These are phyloP conservation scores for Albugo candida DNA, from an alignment of 352 stramenopile species.

Conservation along the genomic window DNA sequence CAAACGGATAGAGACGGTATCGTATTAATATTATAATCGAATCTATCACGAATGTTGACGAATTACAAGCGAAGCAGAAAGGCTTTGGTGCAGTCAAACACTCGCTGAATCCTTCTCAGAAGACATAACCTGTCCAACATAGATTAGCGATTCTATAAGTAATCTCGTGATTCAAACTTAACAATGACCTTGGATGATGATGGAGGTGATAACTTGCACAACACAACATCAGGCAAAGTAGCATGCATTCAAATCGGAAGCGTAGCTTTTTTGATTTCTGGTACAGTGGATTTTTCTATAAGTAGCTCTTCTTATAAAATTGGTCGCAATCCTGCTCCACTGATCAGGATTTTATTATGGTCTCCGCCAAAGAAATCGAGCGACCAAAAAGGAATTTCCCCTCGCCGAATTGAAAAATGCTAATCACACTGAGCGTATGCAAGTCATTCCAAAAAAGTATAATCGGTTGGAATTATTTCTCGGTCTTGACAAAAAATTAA, in stretches of 20 bases:
- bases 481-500: conserved; percentile 17
- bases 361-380: conserved; percentile 15
- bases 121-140: conserved; percentile 10
- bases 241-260: too few species aligned
- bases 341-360: conserved; percentile 41
- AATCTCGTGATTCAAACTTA: background rate
- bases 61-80: background rate
- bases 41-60: too few species aligned
- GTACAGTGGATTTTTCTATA: background rate
- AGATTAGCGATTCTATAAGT: background rate
- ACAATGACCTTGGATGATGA: background rate
- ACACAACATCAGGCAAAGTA: too few species aligned
- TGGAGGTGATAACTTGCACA: background rate
- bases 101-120: conserved; percentile 4
- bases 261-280: background rate
- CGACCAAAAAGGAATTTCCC: conserved; percentile 17
- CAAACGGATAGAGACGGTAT: too few species aligned
- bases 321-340: background rate
- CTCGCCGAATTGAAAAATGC: conserved; percentile 1
- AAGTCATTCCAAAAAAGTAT: conserved; percentile 11
- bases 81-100: background rate
- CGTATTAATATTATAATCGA: too few species aligned
- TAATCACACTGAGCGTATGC: conserved; percentile 1
- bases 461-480: conserved; percentile 18
- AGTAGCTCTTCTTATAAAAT: background rate